Base-by-base conservation (phyloP, 2,329 filamentous ascomycete species). In the Diplodia intermedia region DNA sequence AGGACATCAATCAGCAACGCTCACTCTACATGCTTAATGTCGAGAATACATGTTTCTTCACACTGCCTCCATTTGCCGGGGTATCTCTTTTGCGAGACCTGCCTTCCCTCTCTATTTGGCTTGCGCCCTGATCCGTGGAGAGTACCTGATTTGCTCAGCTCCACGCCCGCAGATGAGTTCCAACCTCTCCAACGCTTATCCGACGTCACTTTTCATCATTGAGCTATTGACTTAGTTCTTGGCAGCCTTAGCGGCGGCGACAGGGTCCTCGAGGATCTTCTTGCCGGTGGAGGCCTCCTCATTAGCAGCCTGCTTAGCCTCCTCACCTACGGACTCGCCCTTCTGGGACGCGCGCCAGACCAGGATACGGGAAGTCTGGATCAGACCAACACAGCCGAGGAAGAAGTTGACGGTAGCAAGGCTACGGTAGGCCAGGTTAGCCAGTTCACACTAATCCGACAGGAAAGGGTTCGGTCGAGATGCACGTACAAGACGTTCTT, bases 361-460 rank as follows among this genome's bases (percentile, higher is more conserved):
- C 73, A 88, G 80, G 76, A 98, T 97, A 75, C 95, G 90, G 72
- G 83, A 83, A 72, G 92, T 86, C 85, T 99, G 95, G 72, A 92
- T 86, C 69, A 92, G 83, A 75, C 95, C 95, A 71, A 97, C 94
- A 72, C 90, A 83, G 75, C 91, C 94, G 74, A 99, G 91, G 86
- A 97, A 96, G 88, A 97, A 97, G 88, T 99, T 99, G 79, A 98
- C 95, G 67, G 93, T 89, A 70, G 95, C 95, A 69, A 99, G 89
- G 70, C 91, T 93, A 70, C 14, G 23, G 15, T 47, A n/a, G 9
- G n/a, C 3, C 29, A 38, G 43, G 26, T 69, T 69, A 70, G 69
- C 69, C 36, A 4, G 49, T 54, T 62, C n/a, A 7, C n/a, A 4
- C 43, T 20, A 20, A n/a, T 18, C 43, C n/a, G n/a, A 20, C 11